A percentile compares a stretch with the other conserved stretches of the same genome.
Evolutionary conservation across 352 stramenopile species (phyloP).

Genomic region (Pythium biforme): DNA sequence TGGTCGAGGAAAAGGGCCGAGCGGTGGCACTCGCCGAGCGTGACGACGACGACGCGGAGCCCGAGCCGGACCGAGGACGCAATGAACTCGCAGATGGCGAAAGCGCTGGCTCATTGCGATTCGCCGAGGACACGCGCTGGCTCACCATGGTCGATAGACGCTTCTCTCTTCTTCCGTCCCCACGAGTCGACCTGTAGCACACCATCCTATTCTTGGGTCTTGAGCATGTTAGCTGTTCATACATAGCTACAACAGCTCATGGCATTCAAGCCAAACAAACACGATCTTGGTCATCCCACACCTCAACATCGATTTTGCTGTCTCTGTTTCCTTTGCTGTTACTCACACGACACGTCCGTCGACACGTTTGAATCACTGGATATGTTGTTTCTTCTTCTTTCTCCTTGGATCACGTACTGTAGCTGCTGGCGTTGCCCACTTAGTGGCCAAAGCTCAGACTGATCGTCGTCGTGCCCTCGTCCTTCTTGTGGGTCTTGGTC

Average conservation of each 20-base stretch:
- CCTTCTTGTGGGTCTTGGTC: neutral
- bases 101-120: neutral
- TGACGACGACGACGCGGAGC: slow-evolving; percentile 5
- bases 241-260: too few relatives aligned
- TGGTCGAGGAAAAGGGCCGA: slow-evolving; percentile 48
- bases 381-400: neutral
- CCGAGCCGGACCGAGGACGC: neutral
- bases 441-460: slow-evolving; percentile 15
- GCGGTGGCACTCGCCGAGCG: slow-evolving; percentile 5
- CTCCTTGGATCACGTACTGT: neutral
- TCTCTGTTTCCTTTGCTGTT: too few relatives aligned
- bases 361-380: too few relatives aligned
- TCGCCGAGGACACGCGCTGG: neutral
- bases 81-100: neutral
- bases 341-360: too few relatives aligned
- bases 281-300: too few relatives aligned
- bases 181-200: too few relatives aligned
- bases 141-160: neutral
- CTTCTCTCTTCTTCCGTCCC: neutral
- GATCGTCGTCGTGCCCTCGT: slow-evolving; percentile 10
- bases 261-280: too few relatives aligned
- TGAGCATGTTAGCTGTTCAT: too few relatives aligned
- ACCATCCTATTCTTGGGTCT: slow-evolving; percentile 1
- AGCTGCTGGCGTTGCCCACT: neutral
- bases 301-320: too few relatives aligned